phyloP scores from a whole-genome alignment of 768 basidiomycete species.

The Amanita fuliginea region DNA sequence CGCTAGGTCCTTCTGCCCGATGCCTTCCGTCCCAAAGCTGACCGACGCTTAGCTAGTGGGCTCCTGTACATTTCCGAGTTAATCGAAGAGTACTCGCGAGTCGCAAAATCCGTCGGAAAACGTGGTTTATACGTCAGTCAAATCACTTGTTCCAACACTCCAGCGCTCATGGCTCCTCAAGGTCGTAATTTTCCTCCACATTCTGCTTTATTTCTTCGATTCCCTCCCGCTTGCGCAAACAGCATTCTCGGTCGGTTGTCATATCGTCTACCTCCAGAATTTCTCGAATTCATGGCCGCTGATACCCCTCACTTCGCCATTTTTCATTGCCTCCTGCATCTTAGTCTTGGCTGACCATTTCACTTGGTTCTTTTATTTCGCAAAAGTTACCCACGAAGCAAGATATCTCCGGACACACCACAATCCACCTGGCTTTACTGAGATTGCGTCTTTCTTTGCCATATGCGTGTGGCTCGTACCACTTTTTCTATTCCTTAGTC shows the following conservation, averaged over 20 bases:
- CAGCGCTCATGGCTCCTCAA: slow-evolving; percentile 19
- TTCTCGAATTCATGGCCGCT: slow-evolving; percentile 86
- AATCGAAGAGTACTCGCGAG: slow-evolving; percentile 85
- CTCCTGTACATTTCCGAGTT: slow-evolving; percentile 89
- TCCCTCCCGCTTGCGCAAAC: slow-evolving; percentile 67
- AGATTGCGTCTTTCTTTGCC: slow-evolving; percentile 78
- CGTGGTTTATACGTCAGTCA: slow-evolving; percentile 67
- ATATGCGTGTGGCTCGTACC: slow-evolving; percentile 85
- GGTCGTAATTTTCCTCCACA: slow-evolving; percentile 72
- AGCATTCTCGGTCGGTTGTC: slow-evolving; percentile 73
- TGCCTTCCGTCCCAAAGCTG: background rate
- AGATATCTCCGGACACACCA: slow-evolving; percentile 42
- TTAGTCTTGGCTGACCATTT: slow-evolving; percentile 89
- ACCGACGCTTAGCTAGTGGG: slow-evolving; percentile 63
- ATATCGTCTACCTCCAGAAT: slow-evolving; percentile 86
- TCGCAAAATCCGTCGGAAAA: slow-evolving; percentile 77
- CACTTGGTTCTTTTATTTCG: slow-evolving; percentile 94
- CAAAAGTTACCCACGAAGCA: slow-evolving; percentile 54
- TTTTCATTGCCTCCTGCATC: slow-evolving; percentile 78
- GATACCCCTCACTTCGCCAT: slow-evolving; percentile 78
- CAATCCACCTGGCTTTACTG: slow-evolving; percentile 43
- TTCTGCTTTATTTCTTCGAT: slow-evolving; percentile 70
- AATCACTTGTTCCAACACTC: background rate
- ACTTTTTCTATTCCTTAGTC: slow-evolving; percentile 87
- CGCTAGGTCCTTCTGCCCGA: slow-evolving; percentile 50